phyloP scores from a whole-genome alignment of 495 filamentous ascomycete genomes.

The Talaromyces stipitatus region DNA sequence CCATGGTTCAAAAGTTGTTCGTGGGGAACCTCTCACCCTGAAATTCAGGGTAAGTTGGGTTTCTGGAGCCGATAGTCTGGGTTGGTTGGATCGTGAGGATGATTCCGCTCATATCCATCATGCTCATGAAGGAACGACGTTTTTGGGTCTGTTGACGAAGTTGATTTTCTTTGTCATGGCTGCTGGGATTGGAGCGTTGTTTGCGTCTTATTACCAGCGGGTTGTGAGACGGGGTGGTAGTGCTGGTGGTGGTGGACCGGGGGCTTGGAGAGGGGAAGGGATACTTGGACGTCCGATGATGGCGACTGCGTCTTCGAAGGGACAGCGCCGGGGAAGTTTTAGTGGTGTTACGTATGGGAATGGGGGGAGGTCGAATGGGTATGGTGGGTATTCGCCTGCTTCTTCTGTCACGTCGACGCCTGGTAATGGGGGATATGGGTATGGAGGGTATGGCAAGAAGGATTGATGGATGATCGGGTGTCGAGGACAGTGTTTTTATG shows the following conservation, averaged over 20 bases:
- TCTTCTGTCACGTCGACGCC: slow-evolving; percentile 7
- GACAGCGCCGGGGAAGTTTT: slow-evolving; percentile 17
- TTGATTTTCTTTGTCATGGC: slow-evolving; percentile 36
- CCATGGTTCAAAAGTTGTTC: slow-evolving; percentile 59
- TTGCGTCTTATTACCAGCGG: slow-evolving; percentile 21
- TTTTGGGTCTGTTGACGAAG: slow-evolving; percentile 11
- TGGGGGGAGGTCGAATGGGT: slow-evolving; percentile 40
- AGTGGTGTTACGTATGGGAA: slow-evolving; percentile 37
- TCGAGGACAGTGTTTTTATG: too few relatives aligned
- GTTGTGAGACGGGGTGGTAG: slow-evolving; percentile 32
- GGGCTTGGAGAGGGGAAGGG: slow-evolving; percentile 34
- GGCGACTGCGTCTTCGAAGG: background rate
- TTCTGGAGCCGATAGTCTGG: slow-evolving; percentile 51
- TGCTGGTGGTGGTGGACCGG: slow-evolving; percentile 29
- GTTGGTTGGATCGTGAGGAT: slow-evolving; percentile 28
- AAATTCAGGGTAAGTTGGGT: slow-evolving; percentile 82
- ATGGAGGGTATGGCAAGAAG: slow-evolving; percentile 46
- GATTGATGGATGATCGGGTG: slow-evolving; percentile 29
- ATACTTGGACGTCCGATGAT: slow-evolving; percentile 31
- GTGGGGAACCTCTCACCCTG: slow-evolving; percentile 78
- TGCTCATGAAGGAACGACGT: background rate
- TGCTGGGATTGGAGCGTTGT: slow-evolving; percentile 35
- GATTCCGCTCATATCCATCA: slow-evolving; percentile 14
- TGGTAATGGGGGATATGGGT: too few relatives aligned
- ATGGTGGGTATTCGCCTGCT: slow-evolving; percentile 36